These are phyloP conservation scores for Naegleria gruberi DNA, from an alignment of 208 protist genomes.

Conservation along the genomic window DNA sequence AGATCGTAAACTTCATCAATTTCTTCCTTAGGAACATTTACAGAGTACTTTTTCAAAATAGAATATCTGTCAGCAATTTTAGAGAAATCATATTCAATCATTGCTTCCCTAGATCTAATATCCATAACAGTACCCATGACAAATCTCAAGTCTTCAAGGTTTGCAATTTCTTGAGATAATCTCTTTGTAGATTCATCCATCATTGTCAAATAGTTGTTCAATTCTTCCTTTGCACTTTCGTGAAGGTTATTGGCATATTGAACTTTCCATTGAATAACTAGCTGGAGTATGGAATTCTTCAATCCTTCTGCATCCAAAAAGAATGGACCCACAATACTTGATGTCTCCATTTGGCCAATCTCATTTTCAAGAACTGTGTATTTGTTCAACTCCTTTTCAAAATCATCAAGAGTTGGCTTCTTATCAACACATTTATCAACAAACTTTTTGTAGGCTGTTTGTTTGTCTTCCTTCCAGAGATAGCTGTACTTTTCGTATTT, in stretches of 20 bases:
- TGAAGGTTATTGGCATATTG: slow-evolving; percentile 86
- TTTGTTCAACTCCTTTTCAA: slow-evolving; percentile 73
- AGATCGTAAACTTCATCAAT: slow-evolving; percentile 83
- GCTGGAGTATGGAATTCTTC: slow-evolving; percentile 73
- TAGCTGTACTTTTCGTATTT: slow-evolving; percentile 80
- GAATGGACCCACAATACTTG: slow-evolving; percentile 80
- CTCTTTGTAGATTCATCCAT: slow-evolving; percentile 81
- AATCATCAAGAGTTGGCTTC: slow-evolving; percentile 75
- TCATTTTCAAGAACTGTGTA: slow-evolving; percentile 78
- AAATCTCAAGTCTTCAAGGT: slow-evolving; percentile 82
- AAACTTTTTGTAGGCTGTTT: slow-evolving; percentile 79
- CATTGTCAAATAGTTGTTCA: slow-evolving; percentile 74
- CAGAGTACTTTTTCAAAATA: slow-evolving; percentile 74
- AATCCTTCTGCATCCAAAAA: slow-evolving; percentile 81
- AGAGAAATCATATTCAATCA: slow-evolving; percentile 79
- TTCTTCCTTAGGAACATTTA: slow-evolving; percentile 88
- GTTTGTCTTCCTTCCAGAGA: slow-evolving; percentile 87
- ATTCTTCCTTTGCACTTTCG: slow-evolving; percentile 51
- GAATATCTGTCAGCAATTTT: slow-evolving; percentile 79
- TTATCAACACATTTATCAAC: slow-evolving; percentile 33
- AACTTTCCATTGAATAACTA: slow-evolving; percentile 83
- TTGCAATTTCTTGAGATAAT: slow-evolving; percentile 74
- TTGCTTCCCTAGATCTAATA: slow-evolving; percentile 75
- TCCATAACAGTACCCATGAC: slow-evolving; percentile 80
- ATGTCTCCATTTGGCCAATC: slow-evolving; percentile 62